Evolutionary conservation across 345 rosid species (phyloP).

Genomic region (Salix purpurea): DNA sequence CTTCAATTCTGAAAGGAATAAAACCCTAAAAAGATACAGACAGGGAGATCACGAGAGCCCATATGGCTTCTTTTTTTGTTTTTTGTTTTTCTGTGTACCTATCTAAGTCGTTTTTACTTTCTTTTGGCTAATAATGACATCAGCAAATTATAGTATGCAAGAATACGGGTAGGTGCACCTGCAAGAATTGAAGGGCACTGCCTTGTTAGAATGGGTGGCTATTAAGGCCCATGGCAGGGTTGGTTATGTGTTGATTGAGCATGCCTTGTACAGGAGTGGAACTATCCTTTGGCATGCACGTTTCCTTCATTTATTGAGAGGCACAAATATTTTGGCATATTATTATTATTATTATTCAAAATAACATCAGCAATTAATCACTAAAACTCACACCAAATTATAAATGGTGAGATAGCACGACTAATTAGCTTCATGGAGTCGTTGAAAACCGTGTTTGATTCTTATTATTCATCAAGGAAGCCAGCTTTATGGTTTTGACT

Average conservation of each 20-base stretch:
- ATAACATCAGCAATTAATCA: background rate
- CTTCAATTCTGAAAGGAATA: constrained; percentile 21
- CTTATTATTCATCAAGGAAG: background rate
- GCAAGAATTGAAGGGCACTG: background rate
- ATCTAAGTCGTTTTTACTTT: background rate
- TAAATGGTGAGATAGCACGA: background rate
- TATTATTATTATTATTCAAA: background rate
- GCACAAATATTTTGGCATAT: constrained; percentile 16
- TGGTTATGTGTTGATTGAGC: background rate
- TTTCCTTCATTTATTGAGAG: constrained; percentile 20
- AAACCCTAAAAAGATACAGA: constrained; percentile 24
- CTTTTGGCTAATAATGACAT: background rate
- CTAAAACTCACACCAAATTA: background rate
- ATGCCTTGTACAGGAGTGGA: background rate
- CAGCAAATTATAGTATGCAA: background rate
- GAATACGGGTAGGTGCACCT: background rate
- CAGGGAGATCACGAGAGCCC: constrained; percentile 30
- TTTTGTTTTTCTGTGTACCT: background rate
- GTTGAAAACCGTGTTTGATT: background rate
- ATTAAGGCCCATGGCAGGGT: background rate
- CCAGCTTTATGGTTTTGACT: background rate
- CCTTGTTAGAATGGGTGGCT: background rate
- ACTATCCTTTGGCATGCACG: constrained; percentile 6
- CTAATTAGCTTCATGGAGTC: background rate
- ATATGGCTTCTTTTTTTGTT: background rate